Evolutionary conservation across 1,284 basidiomycete species (phyloP).

Genomic region (Ceratobasidium sp.): DNA sequence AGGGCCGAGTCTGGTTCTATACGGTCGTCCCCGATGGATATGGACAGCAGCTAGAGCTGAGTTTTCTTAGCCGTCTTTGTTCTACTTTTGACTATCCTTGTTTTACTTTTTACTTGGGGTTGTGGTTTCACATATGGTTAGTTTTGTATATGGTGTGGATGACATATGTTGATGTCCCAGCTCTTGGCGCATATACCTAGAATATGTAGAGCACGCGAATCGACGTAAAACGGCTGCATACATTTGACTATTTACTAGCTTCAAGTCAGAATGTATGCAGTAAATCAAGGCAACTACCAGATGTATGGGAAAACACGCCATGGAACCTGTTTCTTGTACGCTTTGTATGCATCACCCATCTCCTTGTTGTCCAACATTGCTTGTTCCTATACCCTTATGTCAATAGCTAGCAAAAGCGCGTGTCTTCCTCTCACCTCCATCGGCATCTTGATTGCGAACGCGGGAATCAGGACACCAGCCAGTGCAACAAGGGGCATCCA

Average conservation of each 20-base stretch:
- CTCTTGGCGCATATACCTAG: too few relatives aligned
- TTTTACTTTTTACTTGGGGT: not conserved
- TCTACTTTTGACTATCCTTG: not conserved
- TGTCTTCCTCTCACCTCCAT: not conserved
- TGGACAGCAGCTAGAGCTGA: conserved; percentile 23
- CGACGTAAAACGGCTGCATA: too few relatives aligned
- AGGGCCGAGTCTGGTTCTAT: conserved; percentile 26
- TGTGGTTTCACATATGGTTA: not conserved
- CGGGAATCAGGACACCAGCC: too few relatives aligned
- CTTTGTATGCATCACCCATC: not conserved
- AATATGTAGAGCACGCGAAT: too few relatives aligned
- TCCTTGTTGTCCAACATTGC: not conserved
- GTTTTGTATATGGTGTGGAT: not conserved
- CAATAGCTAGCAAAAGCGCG: not conserved
- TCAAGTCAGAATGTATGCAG: too few relatives aligned
- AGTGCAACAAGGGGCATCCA: too few relatives aligned
- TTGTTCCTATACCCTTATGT: conserved; percentile 2
- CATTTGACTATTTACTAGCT: too few relatives aligned
- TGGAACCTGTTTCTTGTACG: not conserved
- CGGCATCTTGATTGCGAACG: too few relatives aligned
- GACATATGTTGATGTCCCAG: too few relatives aligned
- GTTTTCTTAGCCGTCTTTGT: too few relatives aligned
- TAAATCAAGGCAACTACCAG: too few relatives aligned
- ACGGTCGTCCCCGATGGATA: conserved; percentile 29
- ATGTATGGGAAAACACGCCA: conserved; percentile 9